These are phyloP conservation scores for Solanum medicagineum DNA, from an alignment of 257 asterid species.

Conservation along the genomic window DNA sequence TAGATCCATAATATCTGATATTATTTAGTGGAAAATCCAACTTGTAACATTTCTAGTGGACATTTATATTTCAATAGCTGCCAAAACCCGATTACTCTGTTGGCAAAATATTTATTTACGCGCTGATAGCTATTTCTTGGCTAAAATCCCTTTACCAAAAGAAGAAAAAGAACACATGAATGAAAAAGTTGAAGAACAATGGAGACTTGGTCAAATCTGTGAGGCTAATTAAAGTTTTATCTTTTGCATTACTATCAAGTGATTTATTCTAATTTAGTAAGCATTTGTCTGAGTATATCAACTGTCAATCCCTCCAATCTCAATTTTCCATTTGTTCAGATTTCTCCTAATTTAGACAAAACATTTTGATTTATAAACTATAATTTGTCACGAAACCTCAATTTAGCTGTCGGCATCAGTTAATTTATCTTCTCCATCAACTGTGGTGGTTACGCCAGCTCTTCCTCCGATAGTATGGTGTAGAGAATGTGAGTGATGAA, in stretches of 20 bases:
- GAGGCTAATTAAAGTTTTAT: not conserved
- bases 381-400: not conserved
- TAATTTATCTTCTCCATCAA: not conserved
- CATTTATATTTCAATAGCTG: not conserved
- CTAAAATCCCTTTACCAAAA: not conserved
- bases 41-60: not conserved
- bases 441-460: not conserved
- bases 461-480: not conserved
- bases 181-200: not conserved
- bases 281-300: not conserved
- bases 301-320: not conserved
- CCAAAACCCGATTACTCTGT: not conserved
- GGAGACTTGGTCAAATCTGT: not conserved
- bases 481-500: not conserved
- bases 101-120: not conserved
- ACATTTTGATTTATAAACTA: not conserved
- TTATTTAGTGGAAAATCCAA: not conserved
- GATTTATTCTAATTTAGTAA: not conserved
- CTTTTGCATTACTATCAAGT: not conserved
- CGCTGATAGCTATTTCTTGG: not conserved
- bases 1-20: not conserved
- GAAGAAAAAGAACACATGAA: not conserved
- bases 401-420: not conserved
- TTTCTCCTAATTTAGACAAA: not conserved
- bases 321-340: not conserved